These are phyloP conservation scores for Flaveria robusta DNA, from an alignment of 129 eudicot species.

Conservation along the genomic window DNA sequence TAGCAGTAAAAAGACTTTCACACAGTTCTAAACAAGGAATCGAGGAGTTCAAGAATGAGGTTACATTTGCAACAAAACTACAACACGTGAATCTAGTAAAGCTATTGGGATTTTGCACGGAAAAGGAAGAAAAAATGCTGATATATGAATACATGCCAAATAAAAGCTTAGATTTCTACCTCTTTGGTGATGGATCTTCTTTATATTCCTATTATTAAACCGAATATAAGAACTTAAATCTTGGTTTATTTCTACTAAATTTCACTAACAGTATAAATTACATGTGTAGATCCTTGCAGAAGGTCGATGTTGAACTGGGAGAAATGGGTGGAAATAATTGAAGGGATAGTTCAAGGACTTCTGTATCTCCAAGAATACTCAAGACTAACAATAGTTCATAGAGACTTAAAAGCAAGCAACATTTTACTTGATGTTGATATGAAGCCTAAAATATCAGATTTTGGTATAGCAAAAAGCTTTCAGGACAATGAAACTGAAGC, in stretches of 20 bases:
- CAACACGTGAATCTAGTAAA: conserved; percentile 49
- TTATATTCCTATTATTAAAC: neutral
- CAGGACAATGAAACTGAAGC: conserved; percentile 48
- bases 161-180: conserved; percentile 55
- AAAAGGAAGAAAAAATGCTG: conserved; percentile 53
- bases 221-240: neutral
- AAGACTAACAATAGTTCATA: conserved; percentile 50
- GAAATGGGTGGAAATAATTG: conserved; percentile 48
- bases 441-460: conserved; percentile 61
- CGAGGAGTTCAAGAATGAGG: conserved; percentile 59
- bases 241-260: neutral
- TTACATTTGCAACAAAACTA: conserved; percentile 48
- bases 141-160: conserved; percentile 57
- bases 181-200: conserved; percentile 38
- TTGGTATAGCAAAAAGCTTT: conserved; percentile 62
- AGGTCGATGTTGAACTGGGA: conserved; percentile 44
- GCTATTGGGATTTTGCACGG: conserved; percentile 52
- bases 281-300: conserved; percentile 45
- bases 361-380: conserved; percentile 64
- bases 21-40: conserved; percentile 46
- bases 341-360: conserved; percentile 60
- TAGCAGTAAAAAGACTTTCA: conserved; percentile 56
- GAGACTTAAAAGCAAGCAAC: conserved; percentile 60
- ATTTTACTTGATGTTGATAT: conserved; percentile 48
- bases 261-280: neutral